Conservation (phyloP, 371 early-diverging fungal genomes). For the Mortierella sp. region DNA sequence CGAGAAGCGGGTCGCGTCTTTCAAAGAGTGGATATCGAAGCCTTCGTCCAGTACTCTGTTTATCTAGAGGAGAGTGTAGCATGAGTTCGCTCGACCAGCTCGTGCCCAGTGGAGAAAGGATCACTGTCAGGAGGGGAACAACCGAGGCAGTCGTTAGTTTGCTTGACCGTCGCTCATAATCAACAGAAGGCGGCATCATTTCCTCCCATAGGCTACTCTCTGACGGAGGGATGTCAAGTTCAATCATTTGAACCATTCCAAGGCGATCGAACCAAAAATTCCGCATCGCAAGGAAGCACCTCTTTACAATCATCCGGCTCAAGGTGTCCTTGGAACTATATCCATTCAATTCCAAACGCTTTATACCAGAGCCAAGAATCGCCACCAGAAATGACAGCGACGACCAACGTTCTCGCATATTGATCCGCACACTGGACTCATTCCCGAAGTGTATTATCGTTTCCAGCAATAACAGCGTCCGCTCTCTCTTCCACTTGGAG, state of each 20-base stretch:
- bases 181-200: conserved; percentile 13
- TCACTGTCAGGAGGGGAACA: conserved; percentile 27
- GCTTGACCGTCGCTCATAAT: not conserved
- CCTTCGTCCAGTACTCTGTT: not conserved
- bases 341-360: conserved; percentile 7
- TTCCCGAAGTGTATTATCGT: conserved; percentile 27
- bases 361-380: conserved; percentile 25
- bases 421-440: conserved; percentile 49
- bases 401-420: conserved; percentile 49
- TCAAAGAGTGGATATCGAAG: conserved; percentile 31
- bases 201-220: conserved; percentile 10
- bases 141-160: conserved; percentile 21
- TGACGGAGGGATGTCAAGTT: conserved; percentile 1
- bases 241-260: conserved; percentile 25
- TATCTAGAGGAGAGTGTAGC: not conserved
- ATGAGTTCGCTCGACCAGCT: conserved; percentile 34
- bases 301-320: conserved; percentile 9
- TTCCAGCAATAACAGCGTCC: conserved; percentile 26
- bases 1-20: conserved; percentile 13
- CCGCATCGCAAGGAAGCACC: conserved; percentile 22
- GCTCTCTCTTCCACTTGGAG: conserved; percentile 12
- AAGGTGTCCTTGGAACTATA: conserved; percentile 13
- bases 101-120: conserved; percentile 24
- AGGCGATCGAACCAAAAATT: conserved; percentile 40
- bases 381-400: conserved; percentile 26